Evolutionary conservation across 257 asterid genomes (phyloP).

Genomic region (Cruciata laevipes): DNA sequence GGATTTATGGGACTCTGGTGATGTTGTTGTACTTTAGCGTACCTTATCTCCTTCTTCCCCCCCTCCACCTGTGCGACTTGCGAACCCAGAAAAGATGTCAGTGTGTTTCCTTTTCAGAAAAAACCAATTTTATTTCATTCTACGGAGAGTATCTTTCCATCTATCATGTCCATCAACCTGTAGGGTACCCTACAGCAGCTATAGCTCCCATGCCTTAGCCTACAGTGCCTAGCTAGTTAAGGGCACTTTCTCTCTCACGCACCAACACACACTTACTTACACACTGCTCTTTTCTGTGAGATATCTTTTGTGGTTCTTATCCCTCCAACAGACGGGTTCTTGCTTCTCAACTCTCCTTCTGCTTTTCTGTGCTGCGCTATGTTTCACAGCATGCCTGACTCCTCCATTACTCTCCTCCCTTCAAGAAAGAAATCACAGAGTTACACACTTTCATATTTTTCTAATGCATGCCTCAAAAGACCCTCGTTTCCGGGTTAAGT

Average conservation of each 20-base stretch:
- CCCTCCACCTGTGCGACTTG: constrained; percentile 17
- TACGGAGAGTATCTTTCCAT: neutral
- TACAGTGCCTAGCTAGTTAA: neutral
- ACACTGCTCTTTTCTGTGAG: constrained; percentile 9
- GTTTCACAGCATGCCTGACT: constrained; percentile 11
- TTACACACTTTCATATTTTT: neutral
- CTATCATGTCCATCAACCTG: neutral
- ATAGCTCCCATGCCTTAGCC: neutral
- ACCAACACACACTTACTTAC: neutral
- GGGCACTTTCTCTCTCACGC: constrained; percentile 4
- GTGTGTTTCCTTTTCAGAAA: constrained; percentile 2
- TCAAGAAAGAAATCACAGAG: constrained; percentile 3
- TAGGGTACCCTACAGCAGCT: neutral
- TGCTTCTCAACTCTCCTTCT: neutral
- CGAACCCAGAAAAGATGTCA: constrained; percentile 22
- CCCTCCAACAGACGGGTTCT: neutral
- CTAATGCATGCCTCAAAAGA: neutral
- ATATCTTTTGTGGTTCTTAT: constrained; percentile 6
- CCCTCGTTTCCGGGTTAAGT: no score
- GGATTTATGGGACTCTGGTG: neutral
- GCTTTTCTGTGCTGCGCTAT: constrained; percentile 7
- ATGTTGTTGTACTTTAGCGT: constrained; percentile 17
- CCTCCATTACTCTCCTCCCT: constrained; percentile 12
- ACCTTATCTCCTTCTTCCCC: constrained; percentile 21
- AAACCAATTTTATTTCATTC: neutral